Evolutionary conservation across 176 grass and related monocot species (phyloP), one percentile per base, ranked within the genome.

Genomic region (Oryza meridionalis): DNA sequence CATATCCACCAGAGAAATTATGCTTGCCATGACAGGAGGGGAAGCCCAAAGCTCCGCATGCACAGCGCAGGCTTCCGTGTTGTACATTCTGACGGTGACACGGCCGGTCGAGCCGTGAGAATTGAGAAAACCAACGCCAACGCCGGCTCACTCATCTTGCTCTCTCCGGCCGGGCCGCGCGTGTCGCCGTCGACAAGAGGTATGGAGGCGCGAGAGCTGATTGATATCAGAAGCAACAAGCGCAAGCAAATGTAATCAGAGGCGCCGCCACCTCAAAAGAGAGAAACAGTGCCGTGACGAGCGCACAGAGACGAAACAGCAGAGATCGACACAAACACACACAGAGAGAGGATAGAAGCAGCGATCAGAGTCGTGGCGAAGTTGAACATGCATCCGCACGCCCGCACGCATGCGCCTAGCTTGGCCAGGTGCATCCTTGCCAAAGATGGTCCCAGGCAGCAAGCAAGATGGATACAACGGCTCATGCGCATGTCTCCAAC

Each of bases 21-120:
- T 69, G 82, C 63, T 42, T 80, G 81, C 82, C 82, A 72, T 85
- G 12, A 29, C 77, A 17, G 24, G 19, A 55, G 44, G 78, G 78
- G 71, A 81, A 85, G n/a, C 72, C 6, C 4, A 12, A 12, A 49
- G 10, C 58, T n/a, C 19, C 19, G 58, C 58, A 11, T 62, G 58
- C 9, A 43, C 46, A 27, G 6, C 5, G 67, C 53, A 14, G 70
- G 15, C 65, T 76, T 71, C 2, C 72, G 83, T 85, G 66, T 4
- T 4, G 67, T 11, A 1, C 83, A 10, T 82, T 82, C 67, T 31
- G 73, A 86, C 37, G 62, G 64, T 10, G 83, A 90, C 83, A 9
- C 47, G 46, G 2, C 43, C 2, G 33, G 5, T 31, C 4, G 66
- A 67, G 5, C 70, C 82, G 65, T 12, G 77, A 89, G 14, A 47